Conservation (phyloP, 805 yeast genomes). For the Cyberlindnera meyerae region DNA sequence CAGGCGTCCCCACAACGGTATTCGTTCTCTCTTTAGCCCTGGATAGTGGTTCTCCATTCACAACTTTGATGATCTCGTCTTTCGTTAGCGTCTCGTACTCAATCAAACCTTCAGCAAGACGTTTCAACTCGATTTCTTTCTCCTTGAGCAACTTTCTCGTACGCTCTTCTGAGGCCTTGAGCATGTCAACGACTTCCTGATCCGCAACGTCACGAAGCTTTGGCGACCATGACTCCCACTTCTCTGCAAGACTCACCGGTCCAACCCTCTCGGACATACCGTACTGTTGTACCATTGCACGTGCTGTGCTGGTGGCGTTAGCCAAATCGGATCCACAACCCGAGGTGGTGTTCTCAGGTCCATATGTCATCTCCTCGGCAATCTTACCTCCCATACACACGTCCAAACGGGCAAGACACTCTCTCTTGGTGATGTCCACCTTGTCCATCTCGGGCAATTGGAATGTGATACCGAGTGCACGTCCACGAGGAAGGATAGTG, state of each 20-base stretch:
- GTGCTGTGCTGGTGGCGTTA: conserved; percentile 86
- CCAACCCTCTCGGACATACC: conserved; percentile 96
- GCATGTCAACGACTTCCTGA: conserved; percentile 75
- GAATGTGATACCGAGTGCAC: conserved; percentile 95
- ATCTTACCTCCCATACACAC: conserved; percentile 99
- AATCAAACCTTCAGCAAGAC: conserved; percentile 87
- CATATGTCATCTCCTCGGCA: conserved; percentile 92
- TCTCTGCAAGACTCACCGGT: conserved; percentile 82
- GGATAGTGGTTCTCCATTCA: conserved; percentile 69
- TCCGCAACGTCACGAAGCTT: conserved; percentile 86
- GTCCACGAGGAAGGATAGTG: conserved; percentile 92
- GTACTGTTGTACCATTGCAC: conserved; percentile 94
- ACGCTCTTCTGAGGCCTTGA: conserved; percentile 74
- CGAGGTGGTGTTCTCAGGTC: conserved; percentile 86
- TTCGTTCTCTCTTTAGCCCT: conserved; percentile 69
- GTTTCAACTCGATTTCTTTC: conserved; percentile 63
- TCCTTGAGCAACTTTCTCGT: conserved; percentile 63
- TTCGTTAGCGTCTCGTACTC: conserved; percentile 93
- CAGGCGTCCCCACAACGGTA: conserved; percentile 61
- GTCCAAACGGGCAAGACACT: conserved; percentile 86
- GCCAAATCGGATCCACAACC: conserved; percentile 93
- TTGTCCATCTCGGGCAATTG: conserved; percentile 98
- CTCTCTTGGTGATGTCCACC: conserved; percentile 84
- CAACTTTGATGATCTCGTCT: conserved; percentile 84
- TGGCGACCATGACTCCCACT: conserved; percentile 95